Evolutionary conservation across 345 rosid species (phyloP).

Genomic region (Capsella bursapastoris): DNA sequence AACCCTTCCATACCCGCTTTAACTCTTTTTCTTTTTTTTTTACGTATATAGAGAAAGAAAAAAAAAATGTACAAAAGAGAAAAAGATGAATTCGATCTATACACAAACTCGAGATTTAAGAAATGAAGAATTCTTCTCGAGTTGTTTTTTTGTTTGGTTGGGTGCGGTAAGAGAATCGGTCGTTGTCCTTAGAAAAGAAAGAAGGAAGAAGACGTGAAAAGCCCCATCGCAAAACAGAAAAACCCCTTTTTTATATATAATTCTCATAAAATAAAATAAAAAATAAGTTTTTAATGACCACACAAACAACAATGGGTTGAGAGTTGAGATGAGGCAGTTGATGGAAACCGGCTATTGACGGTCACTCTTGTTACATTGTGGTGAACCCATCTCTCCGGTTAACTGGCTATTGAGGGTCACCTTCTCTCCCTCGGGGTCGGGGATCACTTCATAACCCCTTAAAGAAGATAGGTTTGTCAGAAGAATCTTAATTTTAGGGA

Average conservation of each 20-base stretch:
- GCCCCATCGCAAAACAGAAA: constrained; percentile 24
- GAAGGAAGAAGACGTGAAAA: constrained; percentile 42
- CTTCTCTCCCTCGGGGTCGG: constrained; percentile 17
- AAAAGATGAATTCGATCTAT: constrained; percentile 25
- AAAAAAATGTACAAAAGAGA: constrained; percentile 30
- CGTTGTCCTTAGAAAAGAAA: constrained; percentile 34
- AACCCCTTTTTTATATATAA: background rate
- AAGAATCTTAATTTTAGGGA: constrained; percentile 44
- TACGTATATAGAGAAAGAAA: background rate
- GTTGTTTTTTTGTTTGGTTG: background rate
- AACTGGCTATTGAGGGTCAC: constrained; percentile 30
- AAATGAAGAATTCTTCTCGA: constrained; percentile 12
- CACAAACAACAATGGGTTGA: constrained; percentile 34
- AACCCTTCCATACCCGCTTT: constrained; percentile 22
- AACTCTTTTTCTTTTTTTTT: too few species aligned
- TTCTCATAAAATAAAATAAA: constrained; percentile 5
- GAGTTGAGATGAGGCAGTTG: constrained; percentile 35
- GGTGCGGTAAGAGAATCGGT: constrained; percentile 21
- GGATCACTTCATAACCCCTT: constrained; percentile 21
- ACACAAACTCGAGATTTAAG: constrained; percentile 31
- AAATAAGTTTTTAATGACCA: constrained; percentile 27
- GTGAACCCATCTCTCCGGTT: constrained; percentile 7
- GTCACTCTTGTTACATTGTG: background rate
- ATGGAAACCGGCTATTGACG: constrained; percentile 16
- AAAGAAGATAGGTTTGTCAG: constrained; percentile 37